phyloP scores from a whole-genome alignment of 495 filamentous ascomycete species.

The Aspergillus sclerotioniger region DNA sequence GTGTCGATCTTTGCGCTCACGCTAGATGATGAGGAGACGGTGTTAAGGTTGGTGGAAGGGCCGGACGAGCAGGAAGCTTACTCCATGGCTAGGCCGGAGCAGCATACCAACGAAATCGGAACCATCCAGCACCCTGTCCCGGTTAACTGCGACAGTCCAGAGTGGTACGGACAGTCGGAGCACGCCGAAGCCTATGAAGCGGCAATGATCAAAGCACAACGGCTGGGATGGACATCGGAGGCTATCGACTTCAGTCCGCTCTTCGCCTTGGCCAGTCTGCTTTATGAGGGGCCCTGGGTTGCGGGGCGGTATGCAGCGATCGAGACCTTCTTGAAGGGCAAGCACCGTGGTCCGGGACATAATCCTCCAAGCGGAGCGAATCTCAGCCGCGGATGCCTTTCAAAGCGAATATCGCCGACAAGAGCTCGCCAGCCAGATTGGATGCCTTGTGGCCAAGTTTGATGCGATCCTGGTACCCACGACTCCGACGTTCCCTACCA shows the following conservation, averaged over 20 bases:
- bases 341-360: conserved; percentile 14
- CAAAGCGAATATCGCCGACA: conserved; percentile 15
- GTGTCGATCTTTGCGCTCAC: conserved; percentile 55
- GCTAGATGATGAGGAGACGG: conserved; percentile 50
- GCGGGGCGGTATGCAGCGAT: conserved; percentile 22
- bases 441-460: conserved; percentile 26
- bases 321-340: conserved; percentile 9
- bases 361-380: conserved; percentile 18
- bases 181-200: conserved; percentile 44
- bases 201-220: conserved; percentile 35
- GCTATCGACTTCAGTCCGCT: conserved; percentile 49
- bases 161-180: conserved; percentile 34
- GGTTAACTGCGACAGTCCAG: conserved; percentile 40
- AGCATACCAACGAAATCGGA: conserved; percentile 38
- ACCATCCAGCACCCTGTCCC: conserved; percentile 30
- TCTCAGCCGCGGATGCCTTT: conserved; percentile 18
- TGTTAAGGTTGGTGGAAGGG: conserved; percentile 54
- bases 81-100: conserved; percentile 57
- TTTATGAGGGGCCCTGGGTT: conserved; percentile 23
- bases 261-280: conserved; percentile 13
- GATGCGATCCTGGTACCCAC: conserved; percentile 64
- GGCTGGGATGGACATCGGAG: conserved; percentile 42
- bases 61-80: conserved; percentile 56
- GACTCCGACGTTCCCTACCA: conserved; percentile 56
- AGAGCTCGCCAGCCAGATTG: conserved; percentile 15